Evolutionary conservation across 331 rosid species (phyloP).

Genomic region (Malus hybrid): DNA sequence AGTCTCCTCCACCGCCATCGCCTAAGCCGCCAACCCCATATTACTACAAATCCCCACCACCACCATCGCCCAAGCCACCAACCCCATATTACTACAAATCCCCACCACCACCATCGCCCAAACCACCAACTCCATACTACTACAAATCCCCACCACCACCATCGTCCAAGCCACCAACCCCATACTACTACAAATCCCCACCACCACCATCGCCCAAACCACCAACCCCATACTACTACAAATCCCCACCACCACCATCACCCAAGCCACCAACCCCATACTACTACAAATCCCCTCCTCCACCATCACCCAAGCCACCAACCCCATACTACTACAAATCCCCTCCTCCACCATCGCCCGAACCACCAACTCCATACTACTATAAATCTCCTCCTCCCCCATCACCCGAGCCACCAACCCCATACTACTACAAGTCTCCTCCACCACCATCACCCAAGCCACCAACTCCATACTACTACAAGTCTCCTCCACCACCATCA

Average conservation of each 20-base stretch:
- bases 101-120: conserved; percentile 22
- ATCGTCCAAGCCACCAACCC: background rate
- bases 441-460: conserved; percentile 29
- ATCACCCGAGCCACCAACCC: background rate
- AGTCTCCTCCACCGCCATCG: conserved; percentile 16
- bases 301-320: background rate
- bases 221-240: conserved; percentile 24
- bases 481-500: conserved; percentile 11
- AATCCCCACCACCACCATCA: conserved; percentile 43
- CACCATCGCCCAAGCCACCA: conserved; percentile 6
- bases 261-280: background rate
- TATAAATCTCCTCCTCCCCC: conserved; percentile 25
- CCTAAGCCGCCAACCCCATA: conserved; percentile 4
- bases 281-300: conserved; percentile 12
- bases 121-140: background rate
- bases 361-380: conserved; percentile 16
- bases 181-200: conserved; percentile 13
- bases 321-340: background rate
- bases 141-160: conserved; percentile 34
- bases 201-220: conserved; percentile 27
- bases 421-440: conserved; percentile 33
- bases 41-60: conserved; percentile 35
- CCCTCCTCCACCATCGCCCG: background rate
- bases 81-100: conserved; percentile 23
- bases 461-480: background rate